Conservation (phyloP, 176 grass and related monocot species). For the Eremochloa ophiuroides region DNA sequence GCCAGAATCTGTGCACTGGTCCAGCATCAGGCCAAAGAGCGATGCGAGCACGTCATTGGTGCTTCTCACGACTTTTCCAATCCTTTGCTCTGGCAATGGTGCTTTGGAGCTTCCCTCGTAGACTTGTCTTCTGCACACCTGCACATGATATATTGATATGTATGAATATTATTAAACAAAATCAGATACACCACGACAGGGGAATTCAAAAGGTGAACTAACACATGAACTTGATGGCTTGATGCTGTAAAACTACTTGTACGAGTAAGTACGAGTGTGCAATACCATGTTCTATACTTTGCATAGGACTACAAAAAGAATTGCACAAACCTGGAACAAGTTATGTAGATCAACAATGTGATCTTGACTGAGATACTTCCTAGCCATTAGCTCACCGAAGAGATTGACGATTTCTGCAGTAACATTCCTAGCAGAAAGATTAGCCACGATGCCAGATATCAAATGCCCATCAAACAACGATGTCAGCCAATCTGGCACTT, state of each 20-base stretch:
- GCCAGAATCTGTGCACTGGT: constrained; percentile 12
- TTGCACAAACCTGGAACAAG: constrained; percentile 74
- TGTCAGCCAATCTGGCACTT: constrained; percentile 69
- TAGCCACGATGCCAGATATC: constrained; percentile 62
- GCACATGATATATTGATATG: background rate
- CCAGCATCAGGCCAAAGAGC: constrained; percentile 56
- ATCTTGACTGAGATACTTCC: constrained; percentile 72
- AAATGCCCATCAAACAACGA: constrained; percentile 46
- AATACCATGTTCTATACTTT: background rate
- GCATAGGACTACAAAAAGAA: background rate
- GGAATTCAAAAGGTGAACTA: background rate
- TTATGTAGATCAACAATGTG: constrained; percentile 65
- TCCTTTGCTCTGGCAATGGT: constrained; percentile 24
- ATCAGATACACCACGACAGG: background rate
- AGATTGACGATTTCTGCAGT: constrained; percentile 83
- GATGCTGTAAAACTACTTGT: background rate
- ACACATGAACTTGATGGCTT: background rate
- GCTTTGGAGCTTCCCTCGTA: constrained; percentile 50
- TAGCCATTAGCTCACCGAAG: constrained; percentile 62
- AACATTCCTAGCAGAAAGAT: constrained; percentile 77
- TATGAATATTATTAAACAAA: background rate
- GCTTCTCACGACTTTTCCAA: background rate
- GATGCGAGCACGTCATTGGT: constrained; percentile 33
- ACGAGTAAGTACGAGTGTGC: background rate
- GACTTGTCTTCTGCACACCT: constrained; percentile 45